phyloP scores from a whole-genome alignment of 257 asterid species.

The Agastache rugosa region DNA sequence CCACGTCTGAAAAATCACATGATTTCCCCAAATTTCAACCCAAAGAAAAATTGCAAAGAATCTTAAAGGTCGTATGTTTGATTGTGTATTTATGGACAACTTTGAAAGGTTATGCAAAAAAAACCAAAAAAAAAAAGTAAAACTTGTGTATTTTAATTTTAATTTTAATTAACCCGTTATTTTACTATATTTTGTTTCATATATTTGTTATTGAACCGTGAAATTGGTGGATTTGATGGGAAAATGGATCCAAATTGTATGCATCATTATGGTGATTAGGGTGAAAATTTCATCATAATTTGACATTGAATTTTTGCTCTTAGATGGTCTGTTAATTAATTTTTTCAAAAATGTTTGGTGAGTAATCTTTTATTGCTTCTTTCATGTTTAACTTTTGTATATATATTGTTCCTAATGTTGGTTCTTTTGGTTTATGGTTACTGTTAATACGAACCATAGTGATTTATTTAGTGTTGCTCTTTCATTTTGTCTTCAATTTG shows the following conservation, averaged over 20 bases:
- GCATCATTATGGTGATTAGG: not conserved
- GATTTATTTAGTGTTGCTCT: slow-evolving; percentile 30
- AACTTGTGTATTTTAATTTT: too few relatives aligned
- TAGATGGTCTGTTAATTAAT: not conserved
- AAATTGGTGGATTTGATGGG: not conserved
- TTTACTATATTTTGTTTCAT: not conserved
- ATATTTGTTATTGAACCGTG: not conserved
- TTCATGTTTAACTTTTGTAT: slow-evolving; percentile 9
- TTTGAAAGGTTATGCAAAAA: too few relatives aligned
- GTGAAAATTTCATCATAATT: not conserved
- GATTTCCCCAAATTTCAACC: too few relatives aligned
- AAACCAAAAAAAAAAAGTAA: too few relatives aligned
- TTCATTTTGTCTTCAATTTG: too few relatives aligned
- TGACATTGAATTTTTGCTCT: not conserved
- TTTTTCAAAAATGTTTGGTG: not conserved
- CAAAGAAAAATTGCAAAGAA: too few relatives aligned
- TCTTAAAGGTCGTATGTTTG: too few relatives aligned
- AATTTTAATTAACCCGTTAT: too few relatives aligned
- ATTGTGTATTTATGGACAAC: too few relatives aligned
- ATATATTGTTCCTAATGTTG: not conserved
- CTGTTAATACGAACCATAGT: slow-evolving; percentile 22
- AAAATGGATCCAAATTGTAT: not conserved
- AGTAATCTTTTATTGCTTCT: not conserved
- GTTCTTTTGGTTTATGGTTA: not conserved
- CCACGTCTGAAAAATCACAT: too few relatives aligned